phyloP scores from a whole-genome alignment of 345 rosid genomes.

The Theobroma cacao region DNA sequence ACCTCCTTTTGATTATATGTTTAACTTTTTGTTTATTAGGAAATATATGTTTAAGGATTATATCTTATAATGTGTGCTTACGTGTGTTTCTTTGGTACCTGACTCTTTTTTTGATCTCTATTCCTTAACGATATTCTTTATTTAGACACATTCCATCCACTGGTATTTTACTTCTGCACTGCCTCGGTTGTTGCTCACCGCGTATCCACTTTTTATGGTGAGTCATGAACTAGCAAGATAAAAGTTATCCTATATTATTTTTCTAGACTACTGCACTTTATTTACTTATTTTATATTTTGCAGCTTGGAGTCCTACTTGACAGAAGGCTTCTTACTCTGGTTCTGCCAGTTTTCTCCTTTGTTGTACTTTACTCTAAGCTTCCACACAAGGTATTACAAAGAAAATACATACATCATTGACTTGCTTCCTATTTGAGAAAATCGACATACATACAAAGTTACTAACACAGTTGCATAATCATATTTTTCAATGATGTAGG shows the following conservation, averaged over 20 bases:
- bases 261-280: neutral
- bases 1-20: neutral
- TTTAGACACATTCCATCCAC: constrained; percentile 75
- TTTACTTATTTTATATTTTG: constrained; percentile 23
- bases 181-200: constrained; percentile 77
- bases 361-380: constrained; percentile 90
- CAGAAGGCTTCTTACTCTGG: constrained; percentile 59
- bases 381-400: constrained; percentile 78
- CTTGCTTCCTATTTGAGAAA: constrained; percentile 12
- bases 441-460: neutral
- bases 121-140: constrained; percentile 40
- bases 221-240: constrained; percentile 26
- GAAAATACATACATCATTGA: constrained; percentile 16
- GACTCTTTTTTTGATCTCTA: constrained; percentile 7
- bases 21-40: neutral
- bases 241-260: neutral
- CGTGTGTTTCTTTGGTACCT: neutral
- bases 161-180: constrained; percentile 99
- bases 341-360: constrained; percentile 70
- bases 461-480: neutral
- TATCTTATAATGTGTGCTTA: neutral
- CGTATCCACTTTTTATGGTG: constrained; percentile 90
- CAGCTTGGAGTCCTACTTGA: constrained; percentile 84
- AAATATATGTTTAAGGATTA: neutral
- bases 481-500: constrained; percentile 48